Base-by-base conservation (phyloP, 257 asterid species). In the Ilex asprella region DNA sequence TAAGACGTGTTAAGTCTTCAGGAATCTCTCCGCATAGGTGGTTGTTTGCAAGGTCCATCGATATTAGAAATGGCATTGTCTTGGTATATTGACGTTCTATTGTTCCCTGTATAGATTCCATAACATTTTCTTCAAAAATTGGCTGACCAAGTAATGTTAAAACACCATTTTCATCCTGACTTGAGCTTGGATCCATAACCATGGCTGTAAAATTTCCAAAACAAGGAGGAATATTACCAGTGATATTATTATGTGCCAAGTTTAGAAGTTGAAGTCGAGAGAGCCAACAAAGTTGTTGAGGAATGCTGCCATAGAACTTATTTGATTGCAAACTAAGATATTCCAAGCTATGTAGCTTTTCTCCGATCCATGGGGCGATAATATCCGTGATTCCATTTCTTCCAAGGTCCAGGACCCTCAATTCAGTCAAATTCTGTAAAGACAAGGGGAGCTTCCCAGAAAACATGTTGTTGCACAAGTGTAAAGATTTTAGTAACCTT, bases 161-260 rank as follows among this genome's bases (percentile, higher is more conserved):
- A n/a, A n/a, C n/a, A n/a, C n/a, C n/a, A 21, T 46, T 30, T 61
- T 63, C 27, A 21, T 1, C 0, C 27, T 21, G 27, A 21, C 0
- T 21, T 21, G 27, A 21, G 27, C 27, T 21, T 0, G 46, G 29
- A 5, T 15, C 60, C 54, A 7, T 27, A 29, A 63, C 16, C 80
- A 78, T 74, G 57, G 54, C 58, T 5, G 62, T 58, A 43, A 74
- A 60, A n/a, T 61, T 55, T 29, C 63, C 30, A 14, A 78, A 31
- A 50, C 83, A 78, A 0, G 16, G 58, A 1, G 83, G 79, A 59
- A 74, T 68, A 32, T 16, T 30, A 12, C 83, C 83, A 0, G 75
- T 60, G 5, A 71, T 59, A 39, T 35, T 62, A 52, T 74, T 78
- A 1, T 66, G 61, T 9, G 75, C 80, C 46, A 74, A 30, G 67